These are phyloP conservation scores for Calonectria naviculata DNA, from an alignment of 2,329 filamentous ascomycete genomes.

Conservation along the genomic window DNA sequence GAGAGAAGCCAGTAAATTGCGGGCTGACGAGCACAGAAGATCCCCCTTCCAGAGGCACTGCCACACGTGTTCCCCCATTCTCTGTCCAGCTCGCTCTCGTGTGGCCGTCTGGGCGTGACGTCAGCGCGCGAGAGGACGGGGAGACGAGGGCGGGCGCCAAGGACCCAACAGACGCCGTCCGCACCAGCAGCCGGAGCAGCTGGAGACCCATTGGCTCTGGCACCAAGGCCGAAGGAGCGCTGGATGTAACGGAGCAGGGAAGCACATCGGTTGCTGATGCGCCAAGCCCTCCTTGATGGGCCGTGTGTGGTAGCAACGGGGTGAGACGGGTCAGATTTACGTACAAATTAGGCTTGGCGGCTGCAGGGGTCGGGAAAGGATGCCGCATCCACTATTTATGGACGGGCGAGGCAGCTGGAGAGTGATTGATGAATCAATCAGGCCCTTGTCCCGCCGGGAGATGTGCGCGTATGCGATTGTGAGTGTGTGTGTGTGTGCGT, in stretches of 20 bases:
- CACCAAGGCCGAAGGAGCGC: background rate
- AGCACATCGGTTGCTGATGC: background rate
- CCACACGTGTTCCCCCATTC: background rate
- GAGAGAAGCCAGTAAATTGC: background rate
- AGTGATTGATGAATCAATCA: background rate
- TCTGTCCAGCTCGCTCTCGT: background rate
- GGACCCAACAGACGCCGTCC: background rate
- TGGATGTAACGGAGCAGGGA: background rate
- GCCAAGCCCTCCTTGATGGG: background rate
- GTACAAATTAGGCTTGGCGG: background rate
- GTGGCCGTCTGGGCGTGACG: background rate
- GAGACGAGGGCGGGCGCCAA: too few relatives aligned
- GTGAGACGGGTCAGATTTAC: background rate
- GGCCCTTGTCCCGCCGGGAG: background rate
- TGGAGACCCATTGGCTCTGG: background rate
- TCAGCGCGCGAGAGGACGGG: background rate
- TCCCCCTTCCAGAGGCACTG: background rate
- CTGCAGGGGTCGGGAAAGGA: background rate
- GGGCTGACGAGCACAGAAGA: background rate
- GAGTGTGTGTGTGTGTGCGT: too few relatives aligned
- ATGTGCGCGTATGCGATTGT: background rate
- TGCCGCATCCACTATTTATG: background rate
- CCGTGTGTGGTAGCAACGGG: background rate
- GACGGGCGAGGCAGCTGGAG: too few relatives aligned
- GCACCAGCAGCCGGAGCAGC: background rate